Base-by-base conservation (phyloP, 2,329 filamentous ascomycete species). In the Arthrobotrys megalospora region DNA sequence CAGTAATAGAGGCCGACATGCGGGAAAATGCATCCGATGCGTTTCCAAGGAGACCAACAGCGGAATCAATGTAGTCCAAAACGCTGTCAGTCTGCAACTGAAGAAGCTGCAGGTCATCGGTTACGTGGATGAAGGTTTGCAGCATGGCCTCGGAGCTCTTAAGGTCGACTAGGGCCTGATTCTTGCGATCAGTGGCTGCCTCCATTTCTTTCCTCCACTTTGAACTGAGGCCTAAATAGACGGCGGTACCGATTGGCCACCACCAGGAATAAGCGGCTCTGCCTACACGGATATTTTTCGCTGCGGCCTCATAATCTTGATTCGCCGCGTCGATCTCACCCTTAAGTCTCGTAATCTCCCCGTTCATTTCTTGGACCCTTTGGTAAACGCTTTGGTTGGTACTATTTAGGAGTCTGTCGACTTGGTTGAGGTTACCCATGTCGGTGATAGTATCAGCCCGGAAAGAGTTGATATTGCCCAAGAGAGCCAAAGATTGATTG, bases 11-110 rank as follows among this genome's bases (percentile, higher is more conserved):
- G 41, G 73, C 73, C 43, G 73, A 77, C 67, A 77, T 77, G 21
- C 43, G 28, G n/a, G 73, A 45, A 55, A 77, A 77, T 24, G 48
- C 73, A 32, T 77, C 73, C 3, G 67, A 66, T 10, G 66, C 66
- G 8, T 63, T 77, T 28, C 66, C 66, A 43, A 71, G 60, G n/a
- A 77, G 60, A 6, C 60, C 62, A 11, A 77, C 52, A 16, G 73
- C 73, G 5, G 66, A 41, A 19, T 77, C 62, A 45, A 77, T 77
- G 28, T 77, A 77, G 12, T 60, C 52, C 41, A 77, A 66, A 11
- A 77, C 73, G 19, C 73, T 77, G 19, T 71, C 73, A 14, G 73
- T 77, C 50, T 77, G 73, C 32, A 77, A 10, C n/a, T 67, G 53
- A 19, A 77, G 73, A 10, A 67, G 24, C 12, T 71, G 47, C 7